Base-by-base conservation (phyloP, 2,329 filamentous ascomycete genomes). In the Pyrenochaeta sp. region DNA sequence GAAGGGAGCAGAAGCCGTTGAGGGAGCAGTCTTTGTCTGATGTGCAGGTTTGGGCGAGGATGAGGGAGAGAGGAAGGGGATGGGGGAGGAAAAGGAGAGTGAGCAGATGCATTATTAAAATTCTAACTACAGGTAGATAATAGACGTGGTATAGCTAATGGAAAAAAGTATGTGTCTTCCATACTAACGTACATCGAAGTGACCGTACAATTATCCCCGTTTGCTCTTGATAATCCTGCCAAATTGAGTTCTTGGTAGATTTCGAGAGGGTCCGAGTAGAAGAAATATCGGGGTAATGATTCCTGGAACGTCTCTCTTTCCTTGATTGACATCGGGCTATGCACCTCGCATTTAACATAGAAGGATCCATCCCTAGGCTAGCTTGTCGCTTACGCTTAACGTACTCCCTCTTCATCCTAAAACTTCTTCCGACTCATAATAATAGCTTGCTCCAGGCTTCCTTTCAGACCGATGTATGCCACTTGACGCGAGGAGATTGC, bases 21-120 rank as follows among this genome's bases (percentile, higher is more conserved):
- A 80, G 72, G 50, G 72, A 79, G 56, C 79, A 81, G 59, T 81
- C 71, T 13, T 76, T 72, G 45, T 75, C 72, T 2, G 60, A 72
- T 19, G 52, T 55, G 47, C 73, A 76, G 42, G 61, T 52, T 64
- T 44, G 39, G 12, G 49, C 40, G 12, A 25, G 10, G 4, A 13
- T 15, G 24, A 44, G 42, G 24, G 42, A n/a, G 36, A 19, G 4
- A 6, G 15, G 4, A 8, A 39, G 36, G 13, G 15, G 15, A 19
- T 6, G 13, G 15, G 13, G 36, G 4, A 5, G 15, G 13, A 19
- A 13, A 39, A 39, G 36, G 36, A 39, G 13, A 5, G 13, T 39
- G n/a, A 5, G 5, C 15, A 39, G 15, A 12, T 39, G 36, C 36
- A 39, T 39, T 19, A 36, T 39, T 12, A 9, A 4, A 8, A 4